phyloP scores from a whole-genome alignment of 2,329 filamentous ascomycete species.

The Pestalotiopsis sp. region DNA sequence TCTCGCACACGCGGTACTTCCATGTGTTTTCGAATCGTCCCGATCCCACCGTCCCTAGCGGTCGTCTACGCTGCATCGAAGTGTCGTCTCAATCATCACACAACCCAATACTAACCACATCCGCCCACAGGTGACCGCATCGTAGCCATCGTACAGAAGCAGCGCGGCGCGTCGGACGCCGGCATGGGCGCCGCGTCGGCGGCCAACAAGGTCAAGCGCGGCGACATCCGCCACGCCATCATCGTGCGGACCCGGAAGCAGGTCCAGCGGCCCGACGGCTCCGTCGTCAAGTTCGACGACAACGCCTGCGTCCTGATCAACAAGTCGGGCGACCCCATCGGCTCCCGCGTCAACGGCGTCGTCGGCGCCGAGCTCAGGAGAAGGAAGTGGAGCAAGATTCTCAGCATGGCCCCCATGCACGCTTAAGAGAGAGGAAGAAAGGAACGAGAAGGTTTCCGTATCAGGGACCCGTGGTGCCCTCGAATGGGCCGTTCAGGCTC shows the following conservation, averaged over 20 bases:
- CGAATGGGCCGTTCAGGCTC: not conserved
- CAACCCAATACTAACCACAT: not conserved
- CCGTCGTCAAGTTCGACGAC: slow-evolving; percentile 91
- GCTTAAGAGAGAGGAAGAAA: no score
- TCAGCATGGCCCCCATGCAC: slow-evolving; percentile 84
- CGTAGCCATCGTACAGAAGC: slow-evolving; percentile 96
- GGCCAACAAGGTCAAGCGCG: slow-evolving; percentile 92
- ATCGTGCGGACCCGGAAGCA: slow-evolving; percentile 91
- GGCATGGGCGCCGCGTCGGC: slow-evolving; percentile 72
- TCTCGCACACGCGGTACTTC: slow-evolving; percentile 5
- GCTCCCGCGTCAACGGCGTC: slow-evolving; percentile 87
- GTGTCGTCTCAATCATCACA: not conserved
- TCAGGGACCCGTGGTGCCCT: no score
- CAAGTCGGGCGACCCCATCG: slow-evolving; percentile 94
- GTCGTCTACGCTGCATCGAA: accelerated
- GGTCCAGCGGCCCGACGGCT: slow-evolving; percentile 84
- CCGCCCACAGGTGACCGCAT: slow-evolving; percentile 79
- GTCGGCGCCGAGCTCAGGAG: slow-evolving; percentile 87
- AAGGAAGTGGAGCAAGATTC: slow-evolving; percentile 97
- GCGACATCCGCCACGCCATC: slow-evolving; percentile 94
- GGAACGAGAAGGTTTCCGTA: not conserved
- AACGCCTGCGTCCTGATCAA: slow-evolving; percentile 98
- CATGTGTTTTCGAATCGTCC: not conserved
- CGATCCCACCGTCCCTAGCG: not conserved
- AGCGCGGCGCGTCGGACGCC: slow-evolving; percentile 76